Conservation (phyloP, 164 flowering plant species). For the Magnolia officinalis region DNA sequence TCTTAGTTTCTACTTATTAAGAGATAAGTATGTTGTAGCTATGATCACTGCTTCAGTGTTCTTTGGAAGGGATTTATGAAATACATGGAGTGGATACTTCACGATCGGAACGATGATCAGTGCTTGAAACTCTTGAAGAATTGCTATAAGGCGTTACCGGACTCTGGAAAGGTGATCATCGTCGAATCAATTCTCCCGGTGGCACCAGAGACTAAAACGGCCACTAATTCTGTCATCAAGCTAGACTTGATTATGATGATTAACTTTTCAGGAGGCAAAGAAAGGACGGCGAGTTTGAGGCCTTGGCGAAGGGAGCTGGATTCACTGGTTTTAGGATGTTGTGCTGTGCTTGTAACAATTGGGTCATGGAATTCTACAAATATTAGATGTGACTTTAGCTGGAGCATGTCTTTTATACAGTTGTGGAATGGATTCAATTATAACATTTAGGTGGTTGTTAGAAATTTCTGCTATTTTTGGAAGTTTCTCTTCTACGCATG, state of each 20-base stretch:
- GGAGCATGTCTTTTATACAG: too few relatives aligned
- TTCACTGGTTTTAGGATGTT: conserved; percentile 9
- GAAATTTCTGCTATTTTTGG: too few relatives aligned
- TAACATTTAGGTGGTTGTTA: too few relatives aligned
- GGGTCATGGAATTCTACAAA: conserved; percentile 27
- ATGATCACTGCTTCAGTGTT: too few relatives aligned
- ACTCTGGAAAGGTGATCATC: conserved; percentile 28
- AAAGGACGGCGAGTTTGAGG: conserved; percentile 24
- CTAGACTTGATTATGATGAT: conserved; percentile 13
- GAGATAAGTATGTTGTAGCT: too few relatives aligned
- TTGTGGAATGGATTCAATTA: too few relatives aligned
- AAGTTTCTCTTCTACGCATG: too few relatives aligned
- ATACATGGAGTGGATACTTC: conserved; percentile 21
- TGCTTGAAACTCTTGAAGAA: conserved; percentile 22
- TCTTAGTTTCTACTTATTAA: too few relatives aligned
- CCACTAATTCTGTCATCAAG: background rate
- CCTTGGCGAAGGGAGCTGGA: conserved; percentile 16
- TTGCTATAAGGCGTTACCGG: too few relatives aligned
- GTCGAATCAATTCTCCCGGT: conserved; percentile 7
- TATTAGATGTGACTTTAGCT: background rate
- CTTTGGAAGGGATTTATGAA: too few relatives aligned
- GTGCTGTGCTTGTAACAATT: conserved; percentile 14
- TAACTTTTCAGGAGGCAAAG: conserved; percentile 18
- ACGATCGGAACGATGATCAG: conserved; percentile 21
- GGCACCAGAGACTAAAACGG: background rate